These are phyloP conservation scores for Kwoniella shivajii DNA, from an alignment of 1,284 basidiomycete species.

Conservation along the genomic window DNA sequence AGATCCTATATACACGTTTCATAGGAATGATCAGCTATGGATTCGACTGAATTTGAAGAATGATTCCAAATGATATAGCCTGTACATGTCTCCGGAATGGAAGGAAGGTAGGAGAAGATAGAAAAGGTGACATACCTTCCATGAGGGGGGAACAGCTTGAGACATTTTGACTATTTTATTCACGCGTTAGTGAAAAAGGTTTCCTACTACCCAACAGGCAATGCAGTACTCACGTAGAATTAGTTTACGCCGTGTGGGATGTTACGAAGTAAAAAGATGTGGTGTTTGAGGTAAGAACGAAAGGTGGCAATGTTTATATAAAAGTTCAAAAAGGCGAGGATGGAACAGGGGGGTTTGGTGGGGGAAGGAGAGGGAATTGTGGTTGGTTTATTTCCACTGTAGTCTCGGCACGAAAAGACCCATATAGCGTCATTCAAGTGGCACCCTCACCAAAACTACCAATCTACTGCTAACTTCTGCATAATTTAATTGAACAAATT, in stretches of 20 bases:
- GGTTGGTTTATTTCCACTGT: too few relatives aligned
- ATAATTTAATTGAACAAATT: too few relatives aligned
- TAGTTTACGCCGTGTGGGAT: constrained; percentile 6
- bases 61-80: too few relatives aligned
- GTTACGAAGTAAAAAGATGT: constrained; percentile 3
- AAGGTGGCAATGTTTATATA: neutral
- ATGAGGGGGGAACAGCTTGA: constrained; percentile 73
- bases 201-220: neutral
- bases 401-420: too few relatives aligned
- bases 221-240: neutral
- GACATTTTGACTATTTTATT: constrained; percentile 26
- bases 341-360: neutral
- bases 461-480: too few relatives aligned
- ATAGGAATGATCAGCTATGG: neutral
- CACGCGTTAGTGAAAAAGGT: constrained; percentile 5
- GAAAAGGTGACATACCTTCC: constrained; percentile 66
- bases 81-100: neutral
- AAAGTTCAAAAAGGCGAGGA: neutral
- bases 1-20: constrained; percentile 66
- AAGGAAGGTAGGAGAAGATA: neutral
- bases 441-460: too few relatives aligned
- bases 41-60: too few relatives aligned
- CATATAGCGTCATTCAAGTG: too few relatives aligned
- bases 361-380: neutral
- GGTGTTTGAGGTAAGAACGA: neutral